Base-by-base conservation (phyloP, 495 filamentous ascomycete species). In the Xylaria intraflava region DNA sequence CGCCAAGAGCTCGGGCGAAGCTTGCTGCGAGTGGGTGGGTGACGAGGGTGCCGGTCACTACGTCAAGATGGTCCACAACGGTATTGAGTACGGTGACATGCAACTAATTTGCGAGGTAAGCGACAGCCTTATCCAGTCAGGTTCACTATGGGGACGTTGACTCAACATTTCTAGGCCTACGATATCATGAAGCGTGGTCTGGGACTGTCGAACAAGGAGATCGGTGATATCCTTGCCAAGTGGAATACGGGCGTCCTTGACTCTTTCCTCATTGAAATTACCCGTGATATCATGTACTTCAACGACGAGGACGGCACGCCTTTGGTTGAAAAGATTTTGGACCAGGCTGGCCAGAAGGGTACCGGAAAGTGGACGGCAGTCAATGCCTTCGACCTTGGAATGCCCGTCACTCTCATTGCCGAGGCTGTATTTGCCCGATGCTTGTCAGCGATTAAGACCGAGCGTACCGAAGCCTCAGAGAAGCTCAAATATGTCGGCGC, bases 31-130 rank as follows among this genome's bases (percentile, higher is more conserved):
- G 74, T 98, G 93, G 93, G 93, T 97, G 61, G 93, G 93, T 79
- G 93, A 98, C 78, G 90, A 96, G 70, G 93, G 93, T 80, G 85
- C 93, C 69, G 93, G 93, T 56, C 93, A 98, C 83, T 98, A 96
- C 80, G 91, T 98, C 78, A 98, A 98, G 86, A 98, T 98, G 94
- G 93, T 98, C 54, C 93, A 98, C 85, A 98, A 98, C 72, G 93
- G 93, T 82, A 98, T 98, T 67, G 93, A 98, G 77, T 98, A 98
- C 69, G 93, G 93, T 85, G 93, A 98, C 75, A 98, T 98, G 93
- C 93, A 98, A 81, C 78, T 98, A 69, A 98, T 98, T 72, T 94
- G 87, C 75, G 93, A 98, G 86, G 93, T 96, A 72, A 41, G 78
- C 58, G 19, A 14, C 35, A 14, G 12, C 39, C 5, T 2, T 41